phyloP scores from a whole-genome alignment of 2,329 filamentous ascomycete species.

The Stachybotrys chartarum region DNA sequence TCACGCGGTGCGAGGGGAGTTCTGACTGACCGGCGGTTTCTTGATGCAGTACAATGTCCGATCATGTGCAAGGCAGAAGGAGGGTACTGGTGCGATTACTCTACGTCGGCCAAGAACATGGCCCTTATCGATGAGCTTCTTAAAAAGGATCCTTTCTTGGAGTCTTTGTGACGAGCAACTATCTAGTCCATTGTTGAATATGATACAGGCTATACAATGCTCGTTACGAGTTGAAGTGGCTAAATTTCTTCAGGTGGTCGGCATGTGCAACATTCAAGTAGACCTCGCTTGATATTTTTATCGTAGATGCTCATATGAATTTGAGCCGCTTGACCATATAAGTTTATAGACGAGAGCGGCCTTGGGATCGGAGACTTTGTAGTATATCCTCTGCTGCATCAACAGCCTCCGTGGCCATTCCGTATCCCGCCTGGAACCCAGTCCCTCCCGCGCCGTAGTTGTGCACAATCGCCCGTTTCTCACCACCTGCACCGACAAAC shows the following conservation, averaged over 20 bases:
- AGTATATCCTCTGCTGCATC: constrained; percentile 16
- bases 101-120: constrained; percentile 5
- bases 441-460: constrained; percentile 36
- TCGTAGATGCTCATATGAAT: too few species aligned
- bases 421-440: constrained; percentile 32
- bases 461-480: constrained; percentile 20
- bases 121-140: constrained; percentile 6
- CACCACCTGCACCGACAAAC: constrained; percentile 9
- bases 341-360: not conserved
- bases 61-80: constrained; percentile 12
- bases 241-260: too few species aligned
- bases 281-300: too few species aligned
- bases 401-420: constrained; percentile 26
- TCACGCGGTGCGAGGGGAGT: constrained; percentile 6
- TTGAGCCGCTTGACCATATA: not conserved
- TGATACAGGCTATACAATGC: too few species aligned
- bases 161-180: constrained; percentile 4
- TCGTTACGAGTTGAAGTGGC: too few species aligned
- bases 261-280: too few species aligned
- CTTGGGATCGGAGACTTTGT: not conserved
- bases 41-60: not conserved
- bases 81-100: constrained; percentile 12
- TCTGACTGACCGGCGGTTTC: not conserved
- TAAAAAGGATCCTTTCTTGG: constrained; percentile 6
- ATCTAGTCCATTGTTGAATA: not conserved